A percentile compares a stretch with the other conserved stretches of the same genome.
Conservation (phyloP, 2,329 filamentous ascomycete genomes). For the Calonectria hawksworthii region DNA sequence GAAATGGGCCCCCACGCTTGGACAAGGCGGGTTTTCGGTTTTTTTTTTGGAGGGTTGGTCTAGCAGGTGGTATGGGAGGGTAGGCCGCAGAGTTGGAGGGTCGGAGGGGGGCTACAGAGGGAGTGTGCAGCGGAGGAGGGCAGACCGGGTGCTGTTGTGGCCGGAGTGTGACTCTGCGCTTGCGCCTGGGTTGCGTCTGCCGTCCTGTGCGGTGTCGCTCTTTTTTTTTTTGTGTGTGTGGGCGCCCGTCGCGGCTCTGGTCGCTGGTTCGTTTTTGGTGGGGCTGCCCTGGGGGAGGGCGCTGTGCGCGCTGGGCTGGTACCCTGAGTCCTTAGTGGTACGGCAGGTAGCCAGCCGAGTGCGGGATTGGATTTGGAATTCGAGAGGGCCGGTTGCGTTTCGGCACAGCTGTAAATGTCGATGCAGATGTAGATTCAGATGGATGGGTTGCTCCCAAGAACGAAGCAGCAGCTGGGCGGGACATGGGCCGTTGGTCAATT, state of each 20-base stretch:
- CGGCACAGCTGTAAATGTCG: not conserved
- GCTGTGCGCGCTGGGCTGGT: slow-evolving; percentile 15
- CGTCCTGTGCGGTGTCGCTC: slow-evolving; percentile 12
- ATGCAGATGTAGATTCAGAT: not conserved
- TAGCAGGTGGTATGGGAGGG: slow-evolving; percentile 18
- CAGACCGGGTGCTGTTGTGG: slow-evolving; percentile 15
- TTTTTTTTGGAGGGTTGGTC: slow-evolving; percentile 18
- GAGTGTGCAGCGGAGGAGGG: not conserved
- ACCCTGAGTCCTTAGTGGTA: slow-evolving; percentile 5
- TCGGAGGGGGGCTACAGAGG: slow-evolving; percentile 21
- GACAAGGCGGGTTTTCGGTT: slow-evolving; percentile 23
- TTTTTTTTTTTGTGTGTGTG: not conserved
- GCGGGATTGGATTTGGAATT: not conserved
- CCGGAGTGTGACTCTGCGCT: slow-evolving; percentile 10
- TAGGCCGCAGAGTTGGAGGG: slow-evolving; percentile 12
- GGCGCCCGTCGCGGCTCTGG: slow-evolving; percentile 14
- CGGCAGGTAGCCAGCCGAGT: slow-evolving; percentile 5
- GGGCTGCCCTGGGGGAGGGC: slow-evolving; percentile 1
- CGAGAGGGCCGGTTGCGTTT: not conserved
- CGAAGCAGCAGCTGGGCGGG: not conserved
- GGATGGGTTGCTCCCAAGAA: not conserved
- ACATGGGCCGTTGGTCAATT: not conserved
- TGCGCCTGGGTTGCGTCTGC: slow-evolving; percentile 11
- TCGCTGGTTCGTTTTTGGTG: slow-evolving; percentile 16
- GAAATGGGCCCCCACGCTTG: slow-evolving; percentile 30